Conservation (phyloP, 1,284 basidiomycete species). For the Malassezia slooffiae region DNA sequence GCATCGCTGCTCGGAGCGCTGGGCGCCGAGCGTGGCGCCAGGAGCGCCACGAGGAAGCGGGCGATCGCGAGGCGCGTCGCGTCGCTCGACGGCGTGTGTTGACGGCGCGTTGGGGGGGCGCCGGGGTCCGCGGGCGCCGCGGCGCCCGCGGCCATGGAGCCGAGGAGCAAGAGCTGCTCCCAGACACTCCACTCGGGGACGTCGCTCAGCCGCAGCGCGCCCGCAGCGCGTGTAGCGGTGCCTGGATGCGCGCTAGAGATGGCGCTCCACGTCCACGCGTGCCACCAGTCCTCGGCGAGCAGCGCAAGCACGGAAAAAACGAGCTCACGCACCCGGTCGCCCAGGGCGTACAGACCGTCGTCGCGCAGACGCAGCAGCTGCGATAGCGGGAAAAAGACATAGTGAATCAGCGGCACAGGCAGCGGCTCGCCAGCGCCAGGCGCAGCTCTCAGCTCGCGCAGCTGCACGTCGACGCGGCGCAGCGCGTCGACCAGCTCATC, state of each 20-base stretch:
- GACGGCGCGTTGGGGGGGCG: too few relatives aligned
- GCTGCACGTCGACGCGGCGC: background rate
- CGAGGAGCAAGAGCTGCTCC: constrained; percentile 38
- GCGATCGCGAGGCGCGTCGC: constrained; percentile 21
- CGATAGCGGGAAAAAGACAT: constrained; percentile 39
- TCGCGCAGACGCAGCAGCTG: constrained; percentile 26
- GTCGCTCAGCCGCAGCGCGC: too few relatives aligned
- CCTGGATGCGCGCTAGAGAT: background rate
- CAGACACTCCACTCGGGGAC: constrained; percentile 24
- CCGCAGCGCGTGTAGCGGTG: background rate
- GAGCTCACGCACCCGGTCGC: constrained; percentile 20
- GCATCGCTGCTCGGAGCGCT: background rate
- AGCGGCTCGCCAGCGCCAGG: constrained; percentile 8
- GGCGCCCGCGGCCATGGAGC: constrained; percentile 17
- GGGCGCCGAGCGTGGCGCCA: constrained; percentile 17
- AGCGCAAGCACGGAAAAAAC: constrained; percentile 18
- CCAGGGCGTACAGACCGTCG: constrained; percentile 17
- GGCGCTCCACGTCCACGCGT: constrained; percentile 19
- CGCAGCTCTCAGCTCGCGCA: too few relatives aligned
- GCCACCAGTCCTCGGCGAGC: constrained; percentile 36
- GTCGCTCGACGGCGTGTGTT: constrained; percentile 8
- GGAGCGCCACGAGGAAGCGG: constrained; percentile 19
- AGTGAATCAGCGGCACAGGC: constrained; percentile 26
- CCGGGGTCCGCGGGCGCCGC: background rate
- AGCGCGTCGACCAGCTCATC: background rate